Conservation (phyloP, 495 filamentous ascomycete species). For the Cryomyces minteri region DNA sequence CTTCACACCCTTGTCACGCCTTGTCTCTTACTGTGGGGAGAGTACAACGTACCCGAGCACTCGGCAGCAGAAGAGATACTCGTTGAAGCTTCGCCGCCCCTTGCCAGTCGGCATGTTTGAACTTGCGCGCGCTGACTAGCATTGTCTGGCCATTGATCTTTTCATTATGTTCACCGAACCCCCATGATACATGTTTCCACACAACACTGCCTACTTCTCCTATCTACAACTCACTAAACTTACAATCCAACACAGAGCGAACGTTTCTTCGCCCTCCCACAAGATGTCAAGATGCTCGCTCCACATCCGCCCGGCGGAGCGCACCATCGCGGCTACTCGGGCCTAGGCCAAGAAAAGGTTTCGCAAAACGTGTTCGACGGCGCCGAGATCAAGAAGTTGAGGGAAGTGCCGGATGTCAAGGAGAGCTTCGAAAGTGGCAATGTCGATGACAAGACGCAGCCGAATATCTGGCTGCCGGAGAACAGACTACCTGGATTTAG, state of each 20-base stretch:
- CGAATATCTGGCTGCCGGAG: constrained; percentile 48
- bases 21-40: too few relatives aligned
- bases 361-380: constrained; percentile 37
- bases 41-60: too few relatives aligned
- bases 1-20: too few relatives aligned
- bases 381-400: constrained; percentile 21
- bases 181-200: too few relatives aligned
- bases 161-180: too few relatives aligned
- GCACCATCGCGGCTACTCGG: constrained; percentile 46
- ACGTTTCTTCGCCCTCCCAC: constrained; percentile 26
- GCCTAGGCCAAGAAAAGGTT: constrained; percentile 46
- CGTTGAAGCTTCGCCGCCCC: too few relatives aligned
- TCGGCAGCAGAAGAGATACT: too few relatives aligned
- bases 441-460: constrained; percentile 31
- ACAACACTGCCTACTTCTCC: too few relatives aligned
- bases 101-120: too few relatives aligned
- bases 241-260: constrained; percentile 2
- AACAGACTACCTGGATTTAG: constrained; percentile 38
- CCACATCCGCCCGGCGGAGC: constrained; percentile 40
- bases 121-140: too few relatives aligned
- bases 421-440: constrained; percentile 54
- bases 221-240: too few relatives aligned
- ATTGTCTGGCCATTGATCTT: too few relatives aligned
- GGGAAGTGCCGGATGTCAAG: constrained; percentile 29
- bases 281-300: constrained; percentile 31